Base-by-base conservation (phyloP, 106 monocot species). In the Posidonia australis region DNA sequence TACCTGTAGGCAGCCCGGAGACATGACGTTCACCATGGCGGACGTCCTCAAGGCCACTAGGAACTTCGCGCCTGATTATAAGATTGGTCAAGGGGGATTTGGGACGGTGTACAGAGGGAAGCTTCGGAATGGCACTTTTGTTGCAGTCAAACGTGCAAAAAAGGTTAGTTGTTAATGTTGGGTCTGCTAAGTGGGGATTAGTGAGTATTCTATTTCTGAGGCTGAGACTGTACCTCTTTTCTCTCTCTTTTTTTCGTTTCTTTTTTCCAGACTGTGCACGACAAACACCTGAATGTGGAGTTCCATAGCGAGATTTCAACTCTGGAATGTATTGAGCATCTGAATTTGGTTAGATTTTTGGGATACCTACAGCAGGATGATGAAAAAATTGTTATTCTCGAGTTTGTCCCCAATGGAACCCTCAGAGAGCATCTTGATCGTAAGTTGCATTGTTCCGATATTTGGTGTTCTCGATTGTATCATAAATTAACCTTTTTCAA, bases 341-440 rank as follows among this genome's bases (percentile, higher is more conserved):
- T 77, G 71, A 89, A 82, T 78, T 56, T 89, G 61, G 89, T 89
- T 13, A 71, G 76, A 56, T 78, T 82, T 17, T 46, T 75, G 22
- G 89, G 89, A 19, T 85, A 77, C 49, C 29, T 89, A 68, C 74
- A 85, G 42, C 48, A 81, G 19, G 75, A 80, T n/a, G 79, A 77
- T 63, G 89, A 89, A 73, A 79, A 57, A 58, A 66, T 85, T 42
- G 48, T 89, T 36, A 79, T 85, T 26, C 68, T 89, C 1, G 89
- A 89, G 29, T 85, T 69, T 64, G 85, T 89, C 5, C 73, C 89
- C 13, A 85, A 89, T 66, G 89, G 85, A 46, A 89, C 77, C 60
- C 85, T 89, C 20, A 71, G 89, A 41, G 82, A 89, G 45, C 89
- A 89, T 67, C 89, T 89, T 7, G 85, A 89, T 62, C 60, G 89